A percentile compares a stretch with the other conserved stretches of the same genome.
These are phyloP conservation scores for Amanita pseudoporphyria DNA, from an alignment of 768 basidiomycete species.

Conservation along the genomic window DNA sequence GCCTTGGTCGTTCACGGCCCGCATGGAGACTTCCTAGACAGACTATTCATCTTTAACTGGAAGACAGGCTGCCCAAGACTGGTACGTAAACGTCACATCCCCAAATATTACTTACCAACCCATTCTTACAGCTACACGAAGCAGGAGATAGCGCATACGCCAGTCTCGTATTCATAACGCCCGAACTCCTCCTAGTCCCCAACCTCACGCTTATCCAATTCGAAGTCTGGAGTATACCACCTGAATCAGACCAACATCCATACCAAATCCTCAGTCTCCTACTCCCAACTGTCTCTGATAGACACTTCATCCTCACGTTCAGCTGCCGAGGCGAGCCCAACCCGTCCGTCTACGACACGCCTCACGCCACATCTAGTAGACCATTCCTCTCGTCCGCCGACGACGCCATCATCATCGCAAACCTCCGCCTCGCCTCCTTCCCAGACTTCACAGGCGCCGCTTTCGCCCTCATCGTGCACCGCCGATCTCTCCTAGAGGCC, in stretches of 20 bases:
- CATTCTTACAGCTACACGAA: constrained; percentile 11
- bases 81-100: no score
- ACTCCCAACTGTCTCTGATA: not conserved
- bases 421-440: constrained; percentile 16
- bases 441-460: constrained; percentile 1
- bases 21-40: constrained; percentile 13
- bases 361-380: constrained; percentile 9
- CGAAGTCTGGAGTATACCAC: constrained; percentile 27
- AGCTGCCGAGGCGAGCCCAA: constrained; percentile 32
- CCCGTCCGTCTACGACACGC: constrained; percentile 15
- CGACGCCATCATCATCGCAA: constrained; percentile 26
- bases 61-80: constrained; percentile 24
- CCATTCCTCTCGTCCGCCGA: constrained; percentile 17
- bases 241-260: constrained; percentile 7
- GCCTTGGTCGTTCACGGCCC: constrained; percentile 24
- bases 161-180: constrained; percentile 24
- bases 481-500: constrained; percentile 18
- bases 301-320: not conserved
- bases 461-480: constrained; percentile 28
- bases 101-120: not conserved
- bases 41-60: constrained; percentile 36
- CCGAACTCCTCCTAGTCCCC: constrained; percentile 23
- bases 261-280: constrained; percentile 6
- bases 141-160: constrained; percentile 19
- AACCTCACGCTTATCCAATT: constrained; percentile 20